Conservation (phyloP, 2,329 filamentous ascomycete species). For the Colletotrichum sp. region DNA sequence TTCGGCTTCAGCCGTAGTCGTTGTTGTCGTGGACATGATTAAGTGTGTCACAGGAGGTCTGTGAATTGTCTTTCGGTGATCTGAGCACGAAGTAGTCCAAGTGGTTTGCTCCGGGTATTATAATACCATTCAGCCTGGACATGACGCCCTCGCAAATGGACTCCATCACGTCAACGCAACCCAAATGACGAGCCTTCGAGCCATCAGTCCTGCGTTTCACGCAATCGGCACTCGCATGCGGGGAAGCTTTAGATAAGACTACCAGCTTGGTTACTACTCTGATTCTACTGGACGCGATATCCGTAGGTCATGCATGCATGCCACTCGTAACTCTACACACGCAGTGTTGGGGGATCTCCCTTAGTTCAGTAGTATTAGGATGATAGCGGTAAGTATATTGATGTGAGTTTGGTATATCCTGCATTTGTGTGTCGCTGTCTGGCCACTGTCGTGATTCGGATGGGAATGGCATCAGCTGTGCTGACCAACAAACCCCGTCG, state of each 20-base stretch:
- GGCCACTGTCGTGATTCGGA: not conserved
- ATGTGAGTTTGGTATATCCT: rapidly evolving
- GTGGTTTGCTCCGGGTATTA: not conserved
- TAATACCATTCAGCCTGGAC: too few species aligned
- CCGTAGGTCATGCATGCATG: not conserved
- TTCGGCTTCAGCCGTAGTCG: constrained; percentile 56
- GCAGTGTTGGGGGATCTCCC: too few species aligned
- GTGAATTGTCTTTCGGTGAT: rapidly evolving
- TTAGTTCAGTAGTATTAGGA: not conserved
- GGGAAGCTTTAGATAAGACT: not conserved
- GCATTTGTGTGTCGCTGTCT: not conserved
- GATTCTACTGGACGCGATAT: not conserved
- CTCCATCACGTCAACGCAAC: not conserved
- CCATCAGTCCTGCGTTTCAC: not conserved
- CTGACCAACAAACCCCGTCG: not conserved
- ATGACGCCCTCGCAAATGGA: not conserved
- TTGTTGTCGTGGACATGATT: constrained; percentile 90
- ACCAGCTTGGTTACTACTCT: not conserved
- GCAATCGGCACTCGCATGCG: not conserved
- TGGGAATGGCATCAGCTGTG: not conserved
- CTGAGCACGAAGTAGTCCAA: not conserved
- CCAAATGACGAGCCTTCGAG: not conserved
- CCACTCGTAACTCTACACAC: not conserved
- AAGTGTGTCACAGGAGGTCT: not conserved
- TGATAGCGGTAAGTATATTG: not conserved